These are phyloP conservation scores for Xanthoceras sorbifolium DNA, from an alignment of 345 rosid genomes.

Conservation along the genomic window DNA sequence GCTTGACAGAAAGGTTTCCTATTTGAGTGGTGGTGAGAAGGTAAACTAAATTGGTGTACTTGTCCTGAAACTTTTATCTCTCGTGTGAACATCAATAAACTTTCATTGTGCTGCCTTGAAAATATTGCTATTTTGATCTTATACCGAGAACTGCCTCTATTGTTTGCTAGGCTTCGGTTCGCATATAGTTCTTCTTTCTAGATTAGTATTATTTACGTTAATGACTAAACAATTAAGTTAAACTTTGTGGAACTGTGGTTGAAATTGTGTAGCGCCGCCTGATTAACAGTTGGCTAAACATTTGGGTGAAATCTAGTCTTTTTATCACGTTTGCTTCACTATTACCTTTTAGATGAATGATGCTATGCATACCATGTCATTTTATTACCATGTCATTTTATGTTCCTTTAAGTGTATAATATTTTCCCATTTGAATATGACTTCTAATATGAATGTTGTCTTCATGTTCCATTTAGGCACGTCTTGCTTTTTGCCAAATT, in stretches of 20 bases:
- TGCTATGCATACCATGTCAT: background rate
- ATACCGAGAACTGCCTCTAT: background rate
- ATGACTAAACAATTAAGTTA: background rate
- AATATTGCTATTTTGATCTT: slow-evolving; percentile 4
- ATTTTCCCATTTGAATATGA: background rate
- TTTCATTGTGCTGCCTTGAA: background rate
- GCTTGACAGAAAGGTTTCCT: slow-evolving; percentile 89
- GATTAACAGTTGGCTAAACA: background rate
- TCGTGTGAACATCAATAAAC: background rate
- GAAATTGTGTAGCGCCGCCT: background rate
- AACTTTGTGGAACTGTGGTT: background rate
- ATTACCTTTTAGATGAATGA: background rate
- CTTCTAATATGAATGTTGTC: slow-evolving; percentile 9
- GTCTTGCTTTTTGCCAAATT: slow-evolving; percentile 94
- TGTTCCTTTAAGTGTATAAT: background rate
- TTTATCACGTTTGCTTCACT: background rate
- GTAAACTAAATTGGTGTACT: slow-evolving; percentile 24
- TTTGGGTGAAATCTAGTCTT: background rate
- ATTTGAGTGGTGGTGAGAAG: slow-evolving; percentile 98
- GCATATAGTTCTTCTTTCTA: background rate
- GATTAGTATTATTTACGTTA: background rate
- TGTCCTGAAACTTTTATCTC: background rate
- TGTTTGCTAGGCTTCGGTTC: background rate
- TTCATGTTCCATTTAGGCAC: slow-evolving; percentile 56
- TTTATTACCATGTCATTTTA: too few relatives aligned